These are phyloP conservation scores for Beauveria pseudobassiana DNA, from an alignment of 2,329 filamentous ascomycete genomes.

Conservation along the genomic window DNA sequence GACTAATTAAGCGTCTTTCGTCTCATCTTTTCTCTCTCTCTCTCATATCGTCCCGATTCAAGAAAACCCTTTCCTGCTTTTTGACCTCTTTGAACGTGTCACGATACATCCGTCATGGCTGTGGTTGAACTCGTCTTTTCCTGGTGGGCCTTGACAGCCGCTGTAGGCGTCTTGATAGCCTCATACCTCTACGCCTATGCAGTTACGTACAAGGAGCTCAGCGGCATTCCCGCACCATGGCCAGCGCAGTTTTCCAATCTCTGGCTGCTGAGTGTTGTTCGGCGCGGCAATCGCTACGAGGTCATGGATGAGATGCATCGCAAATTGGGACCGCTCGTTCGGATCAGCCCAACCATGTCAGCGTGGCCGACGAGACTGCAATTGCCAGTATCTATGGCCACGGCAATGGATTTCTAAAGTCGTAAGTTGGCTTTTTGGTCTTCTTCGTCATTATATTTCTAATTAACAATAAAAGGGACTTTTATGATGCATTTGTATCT, in stretches of 20 bases:
- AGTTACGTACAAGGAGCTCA: slow-evolving; percentile 41
- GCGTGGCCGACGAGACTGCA: slow-evolving; percentile 70
- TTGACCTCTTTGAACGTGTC: too few species aligned
- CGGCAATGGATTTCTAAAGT: slow-evolving; percentile 67
- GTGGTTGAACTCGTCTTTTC: slow-evolving; percentile 27
- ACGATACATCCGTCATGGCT: slow-evolving; percentile 19
- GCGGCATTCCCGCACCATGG: slow-evolving; percentile 55
- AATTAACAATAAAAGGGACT: slow-evolving; percentile 47
- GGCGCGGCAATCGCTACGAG: slow-evolving; percentile 57
- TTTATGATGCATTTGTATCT: slow-evolving; percentile 87
- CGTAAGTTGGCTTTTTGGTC: slow-evolving; percentile 34
- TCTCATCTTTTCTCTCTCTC: not conserved
- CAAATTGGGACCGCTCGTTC: slow-evolving; percentile 69
- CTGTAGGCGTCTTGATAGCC: slow-evolving; percentile 40
- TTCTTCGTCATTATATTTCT: rapidly evolving
- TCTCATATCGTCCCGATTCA: too few species aligned
- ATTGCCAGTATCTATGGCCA: slow-evolving; percentile 74
- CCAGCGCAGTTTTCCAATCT: slow-evolving; percentile 63
- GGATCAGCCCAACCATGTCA: slow-evolving; percentile 82
- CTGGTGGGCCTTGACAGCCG: slow-evolving; percentile 38
- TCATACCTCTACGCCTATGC: slow-evolving; percentile 56
- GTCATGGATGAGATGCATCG: slow-evolving; percentile 67
- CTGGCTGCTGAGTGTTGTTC: slow-evolving; percentile 65
- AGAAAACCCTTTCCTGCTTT: not conserved
- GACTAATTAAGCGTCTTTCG: not conserved